Conservation (phyloP, 129 eudicot genomes). For the Silybum marianum region DNA sequence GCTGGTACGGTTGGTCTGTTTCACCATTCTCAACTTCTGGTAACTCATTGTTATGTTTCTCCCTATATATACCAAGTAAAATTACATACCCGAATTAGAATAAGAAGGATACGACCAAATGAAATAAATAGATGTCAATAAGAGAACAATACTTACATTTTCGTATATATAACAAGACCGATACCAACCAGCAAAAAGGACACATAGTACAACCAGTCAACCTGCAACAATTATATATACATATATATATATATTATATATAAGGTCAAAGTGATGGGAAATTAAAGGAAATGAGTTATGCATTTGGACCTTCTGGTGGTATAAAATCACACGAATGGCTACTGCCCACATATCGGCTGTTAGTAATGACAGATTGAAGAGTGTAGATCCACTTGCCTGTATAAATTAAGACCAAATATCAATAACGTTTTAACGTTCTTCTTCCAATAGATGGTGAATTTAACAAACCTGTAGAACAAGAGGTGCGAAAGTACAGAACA, state of each 20-base stretch:
- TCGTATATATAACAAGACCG: constrained; percentile 76
- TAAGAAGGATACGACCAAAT: background rate
- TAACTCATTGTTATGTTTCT: constrained; percentile 17
- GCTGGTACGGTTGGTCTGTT: constrained; percentile 30
- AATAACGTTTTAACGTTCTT: background rate
- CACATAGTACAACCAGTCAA: constrained; percentile 76
- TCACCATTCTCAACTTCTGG: constrained; percentile 34
- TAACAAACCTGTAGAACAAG: constrained; percentile 67
- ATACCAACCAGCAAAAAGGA: constrained; percentile 63
- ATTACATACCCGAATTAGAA: background rate
- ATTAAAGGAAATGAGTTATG: background rate
- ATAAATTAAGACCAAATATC: background rate
- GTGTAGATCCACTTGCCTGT: constrained; percentile 77
- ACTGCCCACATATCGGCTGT: constrained; percentile 99
- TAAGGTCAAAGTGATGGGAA: background rate
- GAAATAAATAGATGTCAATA: background rate
- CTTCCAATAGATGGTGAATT: background rate
- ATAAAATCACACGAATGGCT: constrained; percentile 66
- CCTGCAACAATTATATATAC: constrained; percentile 47
- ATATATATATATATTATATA: no score
- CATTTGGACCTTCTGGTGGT: constrained; percentile 57
- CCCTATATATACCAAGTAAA: constrained; percentile 20
- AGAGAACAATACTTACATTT: constrained; percentile 43
- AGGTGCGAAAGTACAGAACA: constrained; percentile 61
- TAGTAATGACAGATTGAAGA: constrained; percentile 82